These are phyloP conservation scores for Gossypium arboreum DNA, from an alignment of 345 rosid genomes.

Conservation along the genomic window DNA sequence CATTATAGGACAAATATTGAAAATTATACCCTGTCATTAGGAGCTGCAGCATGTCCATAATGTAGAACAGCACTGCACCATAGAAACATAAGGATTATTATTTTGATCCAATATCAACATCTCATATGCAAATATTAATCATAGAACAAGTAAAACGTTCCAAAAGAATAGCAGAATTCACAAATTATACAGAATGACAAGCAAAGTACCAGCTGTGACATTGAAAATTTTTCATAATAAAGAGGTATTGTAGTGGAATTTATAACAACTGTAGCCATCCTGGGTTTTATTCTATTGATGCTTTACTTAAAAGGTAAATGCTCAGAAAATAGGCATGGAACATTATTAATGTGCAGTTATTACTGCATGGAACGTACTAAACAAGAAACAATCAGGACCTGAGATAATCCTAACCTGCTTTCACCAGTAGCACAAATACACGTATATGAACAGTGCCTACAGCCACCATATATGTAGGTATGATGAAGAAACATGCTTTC, in stretches of 20 bases:
- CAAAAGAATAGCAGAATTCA: not conserved
- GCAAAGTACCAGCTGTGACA: not conserved
- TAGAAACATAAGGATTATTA: constrained; percentile 12
- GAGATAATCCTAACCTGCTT: constrained; percentile 49
- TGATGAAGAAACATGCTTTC: constrained; percentile 95
- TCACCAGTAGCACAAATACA: constrained; percentile 97
- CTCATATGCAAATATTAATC: not conserved
- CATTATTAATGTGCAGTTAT: not conserved
- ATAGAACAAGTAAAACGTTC: not conserved
- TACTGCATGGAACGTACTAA: not conserved
- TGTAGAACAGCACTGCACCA: constrained; percentile 82
- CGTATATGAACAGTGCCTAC: constrained; percentile 93
- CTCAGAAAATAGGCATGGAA: not conserved
- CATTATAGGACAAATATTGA: constrained; percentile 8
- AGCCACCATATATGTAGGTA: constrained; percentile 88
- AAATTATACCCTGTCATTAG: constrained; percentile 74
- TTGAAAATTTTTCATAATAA: not conserved
- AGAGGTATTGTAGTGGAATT: not conserved
- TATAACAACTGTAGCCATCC: not conserved
- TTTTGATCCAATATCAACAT: constrained; percentile 1
- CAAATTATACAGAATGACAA: not conserved
- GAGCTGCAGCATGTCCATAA: constrained; percentile 99
- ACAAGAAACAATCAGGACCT: constrained; percentile 8
- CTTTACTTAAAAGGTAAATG: not conserved
- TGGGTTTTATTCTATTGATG: not conserved